Conservation (phyloP, 208 protist species). For the Leishmania lainsoni region DNA sequence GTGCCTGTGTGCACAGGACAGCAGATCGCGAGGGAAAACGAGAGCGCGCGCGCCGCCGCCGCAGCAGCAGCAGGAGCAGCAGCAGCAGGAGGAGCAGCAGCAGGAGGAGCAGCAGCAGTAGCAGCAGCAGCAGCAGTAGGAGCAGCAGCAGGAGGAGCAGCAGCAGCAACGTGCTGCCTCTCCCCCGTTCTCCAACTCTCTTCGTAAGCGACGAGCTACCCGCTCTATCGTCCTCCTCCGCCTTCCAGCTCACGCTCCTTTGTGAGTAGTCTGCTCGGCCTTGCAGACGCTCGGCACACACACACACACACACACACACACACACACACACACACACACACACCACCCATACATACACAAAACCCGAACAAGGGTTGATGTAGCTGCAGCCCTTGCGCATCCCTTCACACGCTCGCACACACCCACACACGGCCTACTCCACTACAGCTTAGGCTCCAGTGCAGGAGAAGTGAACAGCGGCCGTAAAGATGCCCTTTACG, state of each 20-base stretch:
- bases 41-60: not conserved
- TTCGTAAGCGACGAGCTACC: not conserved
- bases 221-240: not conserved
- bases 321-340: not conserved
- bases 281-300: not conserved
- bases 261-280: not conserved
- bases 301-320: not conserved
- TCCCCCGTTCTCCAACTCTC: not conserved
- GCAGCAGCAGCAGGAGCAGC: no score
- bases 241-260: not conserved
- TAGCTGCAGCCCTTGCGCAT: no score
- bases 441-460: not conserved
- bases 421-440: no score
- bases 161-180: not conserved
- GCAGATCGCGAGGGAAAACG: not conserved
- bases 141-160: no score
- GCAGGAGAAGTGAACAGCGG: no score
- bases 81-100: no score
- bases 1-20: not conserved
- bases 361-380: not conserved
- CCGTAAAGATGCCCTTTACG: slow-evolving; percentile 53
- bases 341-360: not conserved
- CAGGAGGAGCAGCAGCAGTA: no score
- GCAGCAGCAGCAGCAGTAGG: no score
- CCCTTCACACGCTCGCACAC: no score